phyloP scores from a whole-genome alignment of 352 stramenopile genomes.

The Phytopythium mirpurense region DNA sequence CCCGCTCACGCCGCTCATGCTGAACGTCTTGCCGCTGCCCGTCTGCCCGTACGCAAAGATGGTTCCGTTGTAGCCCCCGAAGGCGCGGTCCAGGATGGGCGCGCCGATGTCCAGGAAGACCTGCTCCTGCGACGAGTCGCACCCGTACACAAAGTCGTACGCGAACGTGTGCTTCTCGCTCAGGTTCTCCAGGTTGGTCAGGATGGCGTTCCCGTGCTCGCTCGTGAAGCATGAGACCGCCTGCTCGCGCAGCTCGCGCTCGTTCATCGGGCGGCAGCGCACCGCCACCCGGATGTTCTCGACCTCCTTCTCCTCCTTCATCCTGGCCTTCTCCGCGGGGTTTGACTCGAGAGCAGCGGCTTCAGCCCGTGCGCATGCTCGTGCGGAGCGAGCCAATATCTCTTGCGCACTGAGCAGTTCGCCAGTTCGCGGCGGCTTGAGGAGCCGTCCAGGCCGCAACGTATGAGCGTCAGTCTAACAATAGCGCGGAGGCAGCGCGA shows the following conservation, averaged over 20 bases:
- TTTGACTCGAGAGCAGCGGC: too few species aligned
- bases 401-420: too few species aligned
- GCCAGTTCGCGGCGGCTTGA: slow-evolving; percentile 1
- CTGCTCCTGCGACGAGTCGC: slow-evolving; percentile 58
- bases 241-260: slow-evolving; percentile 80
- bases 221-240: slow-evolving; percentile 64
- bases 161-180: slow-evolving; percentile 79
- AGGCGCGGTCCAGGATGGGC: slow-evolving; percentile 75
- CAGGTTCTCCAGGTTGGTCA: slow-evolving; percentile 81
- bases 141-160: slow-evolving; percentile 88
- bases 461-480: not conserved
- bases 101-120: slow-evolving; percentile 80
- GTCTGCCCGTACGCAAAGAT: slow-evolving; percentile 90
- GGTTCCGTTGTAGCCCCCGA: slow-evolving; percentile 87
- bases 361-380: slow-evolving; percentile 5
- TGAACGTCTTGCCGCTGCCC: slow-evolving; percentile 86
- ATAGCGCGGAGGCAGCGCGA: not conserved
- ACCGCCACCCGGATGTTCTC: slow-evolving; percentile 92
- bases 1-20: slow-evolving; percentile 74
- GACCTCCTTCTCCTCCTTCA: slow-evolving; percentile 80
- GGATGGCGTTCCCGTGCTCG: slow-evolving; percentile 64
- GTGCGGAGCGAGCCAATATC: not conserved
- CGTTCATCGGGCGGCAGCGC: slow-evolving; percentile 89
- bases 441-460: not conserved
- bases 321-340: too few species aligned